phyloP scores from a whole-genome alignment of 2,329 filamentous ascomycete species.

The Fusarium verrucosum region DNA sequence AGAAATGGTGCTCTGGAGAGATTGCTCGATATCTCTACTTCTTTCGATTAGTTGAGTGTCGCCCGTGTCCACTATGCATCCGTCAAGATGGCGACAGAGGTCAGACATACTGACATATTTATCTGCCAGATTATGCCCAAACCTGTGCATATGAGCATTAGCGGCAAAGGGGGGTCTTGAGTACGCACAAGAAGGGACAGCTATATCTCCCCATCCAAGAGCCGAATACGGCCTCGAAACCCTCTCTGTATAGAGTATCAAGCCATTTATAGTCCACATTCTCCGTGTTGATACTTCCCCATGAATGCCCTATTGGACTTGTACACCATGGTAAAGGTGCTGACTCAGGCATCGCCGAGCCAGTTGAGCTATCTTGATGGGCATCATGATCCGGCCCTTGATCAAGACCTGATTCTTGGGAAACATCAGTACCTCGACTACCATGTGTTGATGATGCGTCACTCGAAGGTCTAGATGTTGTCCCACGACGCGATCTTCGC shows the following conservation, averaged over 20 bases:
- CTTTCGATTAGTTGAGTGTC: constrained; percentile 5
- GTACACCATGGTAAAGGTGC: neutral
- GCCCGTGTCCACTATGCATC: constrained; percentile 46
- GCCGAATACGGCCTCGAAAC: constrained; percentile 54
- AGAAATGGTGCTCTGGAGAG: constrained; percentile 42
- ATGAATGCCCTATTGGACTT: neutral
- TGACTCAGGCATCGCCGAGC: constrained; percentile 1
- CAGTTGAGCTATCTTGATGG: neutral
- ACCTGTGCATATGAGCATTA: constrained; percentile 26
- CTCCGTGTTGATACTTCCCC: neutral
- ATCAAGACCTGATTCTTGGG: neutral
- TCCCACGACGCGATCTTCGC: constrained; percentile 27
- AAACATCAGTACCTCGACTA: neutral
- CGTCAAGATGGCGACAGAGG: constrained; percentile 47
- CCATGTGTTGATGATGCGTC: constrained; percentile 19
- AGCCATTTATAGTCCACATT: constrained; percentile 39
- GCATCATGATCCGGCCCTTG: neutral
- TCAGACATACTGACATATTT: constrained; percentile 47
- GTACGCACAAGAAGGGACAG: constrained; percentile 53
- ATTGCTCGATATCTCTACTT: constrained; percentile 39
- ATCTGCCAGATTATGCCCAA: constrained; percentile 40
- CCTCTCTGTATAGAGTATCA: constrained; percentile 46
- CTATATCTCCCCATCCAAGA: constrained; percentile 55
- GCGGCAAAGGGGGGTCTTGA: neutral
- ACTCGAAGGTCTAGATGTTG: constrained; percentile 15